phyloP scores from a whole-genome alignment of 2,329 filamentous ascomycete species.

The Colletotrichum aenigma region DNA sequence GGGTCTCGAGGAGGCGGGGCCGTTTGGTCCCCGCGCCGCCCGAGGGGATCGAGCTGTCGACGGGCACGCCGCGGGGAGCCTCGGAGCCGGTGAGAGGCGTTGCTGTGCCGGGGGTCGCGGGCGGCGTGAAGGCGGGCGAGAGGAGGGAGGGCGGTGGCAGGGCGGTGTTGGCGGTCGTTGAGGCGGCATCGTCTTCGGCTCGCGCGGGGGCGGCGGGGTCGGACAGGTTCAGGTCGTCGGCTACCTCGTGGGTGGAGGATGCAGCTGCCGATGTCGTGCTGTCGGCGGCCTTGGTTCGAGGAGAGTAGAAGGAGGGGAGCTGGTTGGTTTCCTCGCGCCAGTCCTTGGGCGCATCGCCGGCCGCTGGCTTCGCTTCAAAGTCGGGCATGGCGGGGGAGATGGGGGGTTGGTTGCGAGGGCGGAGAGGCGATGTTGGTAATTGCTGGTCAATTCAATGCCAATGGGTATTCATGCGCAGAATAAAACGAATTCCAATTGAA shows the following conservation, averaged over 20 bases:
- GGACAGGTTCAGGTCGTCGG: conserved; percentile 20
- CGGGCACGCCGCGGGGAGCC: conserved; percentile 58
- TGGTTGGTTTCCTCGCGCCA: conserved; percentile 36
- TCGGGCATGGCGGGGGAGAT: conserved; percentile 15
- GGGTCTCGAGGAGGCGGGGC: conserved; percentile 73
- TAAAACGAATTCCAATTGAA: neutral
- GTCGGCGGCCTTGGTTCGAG: conserved; percentile 33
- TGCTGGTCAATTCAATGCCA: neutral
- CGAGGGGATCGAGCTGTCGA: conserved; percentile 61
- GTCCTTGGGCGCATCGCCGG: conserved; percentile 21
- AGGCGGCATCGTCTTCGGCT: conserved; percentile 12
- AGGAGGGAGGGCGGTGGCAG: conserved; percentile 72
- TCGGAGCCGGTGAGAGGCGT: conserved; percentile 48
- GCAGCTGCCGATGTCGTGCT: conserved; percentile 21
- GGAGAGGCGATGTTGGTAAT: neutral
- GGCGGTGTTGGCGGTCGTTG: conserved; percentile 18
- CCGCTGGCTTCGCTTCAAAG: conserved; percentile 26
- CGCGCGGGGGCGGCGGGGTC: conserved; percentile 9
- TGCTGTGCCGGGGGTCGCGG: conserved; percentile 63
- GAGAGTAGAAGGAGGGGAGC: conserved; percentile 54
- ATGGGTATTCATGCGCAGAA: neutral
- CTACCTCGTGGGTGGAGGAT: conserved; percentile 9
- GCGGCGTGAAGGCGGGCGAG: conserved; percentile 84
- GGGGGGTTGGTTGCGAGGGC: neutral
- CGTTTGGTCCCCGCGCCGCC: conserved; percentile 67